A percentile compares a stretch with the other conserved stretches of the same genome.
Conservation (phyloP, 1,139 yeast genomes). For the Meyerozyma smithsonii region DNA sequence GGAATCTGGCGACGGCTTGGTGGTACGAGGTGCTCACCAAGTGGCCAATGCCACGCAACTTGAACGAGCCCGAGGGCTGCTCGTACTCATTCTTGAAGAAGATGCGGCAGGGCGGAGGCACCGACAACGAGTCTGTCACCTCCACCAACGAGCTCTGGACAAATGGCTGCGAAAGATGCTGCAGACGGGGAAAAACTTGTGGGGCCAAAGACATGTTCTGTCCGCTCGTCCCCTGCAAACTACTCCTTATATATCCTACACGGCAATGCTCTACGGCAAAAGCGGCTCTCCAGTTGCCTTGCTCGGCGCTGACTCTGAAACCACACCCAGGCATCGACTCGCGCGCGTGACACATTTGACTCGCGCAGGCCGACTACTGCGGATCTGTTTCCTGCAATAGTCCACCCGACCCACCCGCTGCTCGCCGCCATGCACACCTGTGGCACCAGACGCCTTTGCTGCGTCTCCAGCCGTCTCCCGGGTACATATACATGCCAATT, state of each 20-base stretch:
- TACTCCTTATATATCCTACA: neutral
- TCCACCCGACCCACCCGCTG: too few species aligned
- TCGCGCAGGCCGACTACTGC: neutral
- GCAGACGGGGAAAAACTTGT: neutral
- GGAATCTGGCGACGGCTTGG: constrained; percentile 13
- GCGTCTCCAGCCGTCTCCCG: too few species aligned
- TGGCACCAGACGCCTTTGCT: too few species aligned
- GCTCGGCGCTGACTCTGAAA: constrained; percentile 3
- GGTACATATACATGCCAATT: too few species aligned
- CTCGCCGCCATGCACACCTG: too few species aligned
- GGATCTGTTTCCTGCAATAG: neutral
- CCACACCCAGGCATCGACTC: neutral
- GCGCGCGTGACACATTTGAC: constrained; percentile 2
- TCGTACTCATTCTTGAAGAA: constrained; percentile 57
- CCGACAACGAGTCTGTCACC: constrained; percentile 24
- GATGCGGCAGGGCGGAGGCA: constrained; percentile 42
- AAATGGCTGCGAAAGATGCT: constrained; percentile 21
- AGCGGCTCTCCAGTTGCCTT: constrained; percentile 2
- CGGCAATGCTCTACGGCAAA: neutral
- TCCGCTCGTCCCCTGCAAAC: too few species aligned
- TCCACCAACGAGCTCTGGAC: constrained; percentile 41
- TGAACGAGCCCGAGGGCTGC: constrained; percentile 74
- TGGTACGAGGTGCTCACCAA: constrained; percentile 30
- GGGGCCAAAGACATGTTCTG: neutral
- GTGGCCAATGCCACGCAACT: constrained; percentile 60